These are phyloP conservation scores for Fomitopsis betulina DNA, from an alignment of 1,284 basidiomycete species.

Conservation along the genomic window DNA sequence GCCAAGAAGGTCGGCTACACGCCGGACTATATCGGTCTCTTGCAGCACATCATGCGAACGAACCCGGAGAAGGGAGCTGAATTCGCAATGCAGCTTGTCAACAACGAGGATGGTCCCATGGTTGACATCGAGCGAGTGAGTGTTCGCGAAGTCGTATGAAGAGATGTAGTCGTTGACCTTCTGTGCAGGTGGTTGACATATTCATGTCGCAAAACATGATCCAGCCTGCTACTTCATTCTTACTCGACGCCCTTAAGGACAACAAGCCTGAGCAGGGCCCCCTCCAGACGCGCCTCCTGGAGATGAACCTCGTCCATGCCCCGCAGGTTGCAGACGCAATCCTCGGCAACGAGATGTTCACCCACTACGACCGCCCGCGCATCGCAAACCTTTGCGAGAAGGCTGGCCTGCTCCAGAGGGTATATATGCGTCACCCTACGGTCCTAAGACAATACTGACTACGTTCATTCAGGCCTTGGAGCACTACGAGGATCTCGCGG, in stretches of 20 bases:
- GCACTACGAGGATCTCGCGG: constrained; percentile 95
- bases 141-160: constrained; percentile 6
- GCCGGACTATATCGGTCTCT: constrained; percentile 92
- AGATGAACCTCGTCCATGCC: constrained; percentile 98
- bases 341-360: constrained; percentile 98
- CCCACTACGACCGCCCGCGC: constrained; percentile 93
- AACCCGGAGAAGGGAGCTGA: constrained; percentile 98
- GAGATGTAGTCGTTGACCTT: constrained; percentile 2
- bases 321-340: constrained; percentile 99
- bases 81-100: constrained; percentile 93
- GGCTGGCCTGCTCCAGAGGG: constrained; percentile 92
- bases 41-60: constrained; percentile 96
- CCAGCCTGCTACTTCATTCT: constrained; percentile 97
- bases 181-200: constrained; percentile 83
- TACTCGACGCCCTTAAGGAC: constrained; percentile 98
- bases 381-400: constrained; percentile 99
- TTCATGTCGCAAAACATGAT: constrained; percentile 99
- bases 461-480: constrained; percentile 73
- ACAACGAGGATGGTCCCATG: constrained; percentile 90
- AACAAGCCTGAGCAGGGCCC: constrained; percentile 98
- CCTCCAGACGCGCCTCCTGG: constrained; percentile 93
- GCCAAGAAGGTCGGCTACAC: constrained; percentile 96
- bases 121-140: constrained; percentile 90
- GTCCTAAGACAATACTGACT: constrained; percentile 13
- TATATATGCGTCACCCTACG: constrained; percentile 31